A percentile compares a stretch with the other conserved stretches of the same genome.
Evolutionary conservation across 192 early-diverging fungal genomes (phyloP).

Genomic region (Coemansia sp.): DNA sequence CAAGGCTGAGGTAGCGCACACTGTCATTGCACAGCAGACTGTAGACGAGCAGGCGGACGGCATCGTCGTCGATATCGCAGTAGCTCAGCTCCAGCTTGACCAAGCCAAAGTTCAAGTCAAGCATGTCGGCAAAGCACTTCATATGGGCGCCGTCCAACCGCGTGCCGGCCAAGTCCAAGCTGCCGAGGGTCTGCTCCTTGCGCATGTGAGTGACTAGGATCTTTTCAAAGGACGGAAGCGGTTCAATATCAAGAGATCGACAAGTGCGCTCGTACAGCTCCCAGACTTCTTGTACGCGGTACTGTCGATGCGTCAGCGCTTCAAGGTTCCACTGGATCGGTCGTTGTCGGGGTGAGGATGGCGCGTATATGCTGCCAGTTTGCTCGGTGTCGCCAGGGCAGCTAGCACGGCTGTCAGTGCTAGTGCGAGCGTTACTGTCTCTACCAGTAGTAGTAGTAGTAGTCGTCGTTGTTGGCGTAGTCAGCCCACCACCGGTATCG

Average conservation of each 20-base stretch:
- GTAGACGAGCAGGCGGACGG: slow-evolving; percentile 70
- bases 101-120: slow-evolving; percentile 77
- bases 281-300: slow-evolving; percentile 49
- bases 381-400: not conserved
- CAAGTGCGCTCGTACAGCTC: slow-evolving; percentile 49
- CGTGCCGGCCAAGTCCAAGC: slow-evolving; percentile 54
- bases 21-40: slow-evolving; percentile 71
- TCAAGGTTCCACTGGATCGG: slow-evolving; percentile 49
- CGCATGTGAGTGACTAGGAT: slow-evolving; percentile 38
- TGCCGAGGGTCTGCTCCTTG: slow-evolving; percentile 41
- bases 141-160: slow-evolving; percentile 60
- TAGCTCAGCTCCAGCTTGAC: slow-evolving; percentile 66
- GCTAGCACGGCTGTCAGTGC: not conserved
- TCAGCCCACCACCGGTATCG: not conserved
- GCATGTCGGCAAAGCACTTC: slow-evolving; percentile 74
- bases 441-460: not conserved
- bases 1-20: slow-evolving; percentile 66
- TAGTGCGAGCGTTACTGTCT: not conserved
- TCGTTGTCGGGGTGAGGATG: slow-evolving; percentile 12
- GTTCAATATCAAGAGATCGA: slow-evolving; percentile 36
- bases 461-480: not conserved
- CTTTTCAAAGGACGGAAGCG: slow-evolving; percentile 36
- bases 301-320: slow-evolving; percentile 40
- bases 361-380: not conserved
- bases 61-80: slow-evolving; percentile 76